Evolutionary conservation across 2,329 filamentous ascomycete genomes (phyloP), one percentile per base, ranked within the genome.

Genomic region (Fusarium burgessii): DNA sequence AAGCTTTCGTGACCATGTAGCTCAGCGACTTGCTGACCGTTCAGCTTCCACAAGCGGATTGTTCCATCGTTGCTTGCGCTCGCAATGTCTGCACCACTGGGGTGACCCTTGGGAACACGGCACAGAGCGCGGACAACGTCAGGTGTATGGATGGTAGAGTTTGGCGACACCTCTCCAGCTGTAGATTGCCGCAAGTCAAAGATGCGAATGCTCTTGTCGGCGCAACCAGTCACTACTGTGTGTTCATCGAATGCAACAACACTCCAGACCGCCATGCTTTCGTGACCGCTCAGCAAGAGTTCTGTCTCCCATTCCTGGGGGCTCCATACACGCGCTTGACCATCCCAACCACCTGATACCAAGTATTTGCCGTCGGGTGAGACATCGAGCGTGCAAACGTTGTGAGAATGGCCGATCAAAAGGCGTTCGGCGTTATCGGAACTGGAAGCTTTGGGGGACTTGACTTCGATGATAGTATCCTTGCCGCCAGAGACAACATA

Each of bases 291-390:
- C 20, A 99, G 85, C 49, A 92, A 78, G 15, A 90, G 82, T 70
- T 92, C 89, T 13, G 89, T 89, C 77, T 97, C 94, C 93, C 95
- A 98, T 72, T 92, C 94, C 42, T 89, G 89, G n/a, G 96, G 84
- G 69, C 87, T 88, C 96, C 96, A 99, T 56, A 98, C 84, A 58
- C 94, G 91, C 32, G 94, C 95, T 71, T 94, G 92, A 33, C 89
- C 89, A 80, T 99, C 96, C 96, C 96, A 99, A 76, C 95, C 93
- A 35, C 95, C 96, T 72, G 95, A 98, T 49, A 98, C 91, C 42
- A 98, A 86, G 79, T 90, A 93, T 47, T 84, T 88, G 4, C 91
- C 92, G 64, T 90, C 88, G 2, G 91, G 88, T 54, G 91, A 91
- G 18, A 93, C 91, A 76, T 97, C 93, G 46, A 99, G 83, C 12